Evolutionary conservation across 345 rosid species (phyloP), one percentile per base, ranked within the genome.

Genomic region (Acer yangbiense): DNA sequence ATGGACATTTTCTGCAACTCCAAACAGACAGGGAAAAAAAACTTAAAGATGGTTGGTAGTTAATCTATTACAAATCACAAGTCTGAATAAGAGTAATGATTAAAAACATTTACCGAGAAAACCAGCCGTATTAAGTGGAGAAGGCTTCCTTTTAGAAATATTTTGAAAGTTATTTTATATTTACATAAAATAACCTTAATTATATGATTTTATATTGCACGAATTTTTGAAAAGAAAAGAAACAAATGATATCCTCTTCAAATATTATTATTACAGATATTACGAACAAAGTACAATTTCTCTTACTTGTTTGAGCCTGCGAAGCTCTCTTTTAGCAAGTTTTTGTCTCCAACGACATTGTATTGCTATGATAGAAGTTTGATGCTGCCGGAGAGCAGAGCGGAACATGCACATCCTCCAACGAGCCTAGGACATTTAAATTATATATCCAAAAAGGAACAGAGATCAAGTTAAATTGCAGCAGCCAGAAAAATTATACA

Each of bases 261-360:
- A 39, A 43, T n/a, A 68, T 18, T 9, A 60, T 7, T n/a, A 10
- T 18, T 68, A 39, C 27, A 48, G 46, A 57, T 27, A 17, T 14
- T 64, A 48, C 2, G 27, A 58, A 11, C 35, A 39, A 35, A 9
- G 57, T 39, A 64, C 3, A 43, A 52, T 72, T 8, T 32, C 55
- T 76, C 86, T 70, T 78, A 94, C 99, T 77, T 89, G 83, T 84
- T 87, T 93, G 83, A 89, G 97, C 88, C 86, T 90, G 69, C 88
- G 87, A 55, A 94, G 80, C 76, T 89, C 95, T 88, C 97, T 82
- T 87, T 86, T 94, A 44, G 99, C 98, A 81, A 90, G 85, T 78
- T 91, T 96, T 85, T 85, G 88, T 84, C 93, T 93, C 98, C 98
- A 96, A 43, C 76, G 89, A 80, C 99, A 91, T 81, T 96, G 98